A percentile compares a stretch with the other conserved stretches of the same genome.
These are phyloP conservation scores for Globisporangium nodosum DNA, from an alignment of 352 stramenopile genomes.

Conservation along the genomic window DNA sequence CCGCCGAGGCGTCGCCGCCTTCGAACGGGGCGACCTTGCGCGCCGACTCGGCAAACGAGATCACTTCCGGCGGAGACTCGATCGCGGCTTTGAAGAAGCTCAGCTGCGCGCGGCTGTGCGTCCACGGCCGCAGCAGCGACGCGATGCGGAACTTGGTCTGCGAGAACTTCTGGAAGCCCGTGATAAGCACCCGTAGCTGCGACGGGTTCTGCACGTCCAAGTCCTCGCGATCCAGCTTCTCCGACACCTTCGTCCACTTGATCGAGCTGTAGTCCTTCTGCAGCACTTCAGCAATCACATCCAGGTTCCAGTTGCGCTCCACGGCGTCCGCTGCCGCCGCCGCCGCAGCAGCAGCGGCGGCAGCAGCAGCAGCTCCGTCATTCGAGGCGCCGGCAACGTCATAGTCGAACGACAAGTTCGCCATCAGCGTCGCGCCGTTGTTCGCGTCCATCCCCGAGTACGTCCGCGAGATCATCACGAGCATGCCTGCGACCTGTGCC, in stretches of 20 bases:
- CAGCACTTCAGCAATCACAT: slow-evolving; percentile 82
- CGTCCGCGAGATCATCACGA: slow-evolving; percentile 83
- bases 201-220: slow-evolving; percentile 51
- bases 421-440: slow-evolving; percentile 74
- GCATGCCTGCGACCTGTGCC: slow-evolving; percentile 83
- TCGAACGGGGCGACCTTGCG: slow-evolving; percentile 83
- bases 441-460: slow-evolving; percentile 59
- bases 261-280: slow-evolving; percentile 82
- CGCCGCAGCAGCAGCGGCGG: slow-evolving; percentile 14
- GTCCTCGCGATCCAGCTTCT: slow-evolving; percentile 81
- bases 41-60: slow-evolving; percentile 75
- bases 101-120: slow-evolving; percentile 72
- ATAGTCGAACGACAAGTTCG: slow-evolving; percentile 76
- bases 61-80: slow-evolving; percentile 68
- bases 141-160: slow-evolving; percentile 76
- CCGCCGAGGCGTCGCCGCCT: slow-evolving; percentile 77
- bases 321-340: slow-evolving; percentile 15
- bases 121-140: slow-evolving; percentile 72
- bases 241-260: slow-evolving; percentile 81
- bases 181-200: slow-evolving; percentile 71
- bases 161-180: slow-evolving; percentile 75
- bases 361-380: slow-evolving; percentile 17
- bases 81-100: slow-evolving; percentile 74
- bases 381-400: slow-evolving; percentile 25
- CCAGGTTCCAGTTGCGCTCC: slow-evolving; percentile 59